These are phyloP conservation scores for Harrya chromipes DNA, from an alignment of 768 basidiomycete species.

Conservation along the genomic window DNA sequence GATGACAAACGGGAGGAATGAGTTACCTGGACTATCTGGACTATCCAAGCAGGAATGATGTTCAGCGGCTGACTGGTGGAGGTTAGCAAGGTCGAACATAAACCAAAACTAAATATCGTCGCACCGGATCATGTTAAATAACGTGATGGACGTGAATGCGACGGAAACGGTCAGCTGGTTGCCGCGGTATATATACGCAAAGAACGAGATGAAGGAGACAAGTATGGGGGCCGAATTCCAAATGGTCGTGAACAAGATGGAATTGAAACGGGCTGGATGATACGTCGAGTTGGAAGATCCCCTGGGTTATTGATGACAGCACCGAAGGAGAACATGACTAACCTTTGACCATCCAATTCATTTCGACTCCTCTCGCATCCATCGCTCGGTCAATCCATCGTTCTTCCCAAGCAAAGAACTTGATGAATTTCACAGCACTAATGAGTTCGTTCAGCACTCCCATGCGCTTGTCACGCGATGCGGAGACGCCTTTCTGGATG, in stretches of 20 bases:
- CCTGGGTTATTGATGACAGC: not conserved
- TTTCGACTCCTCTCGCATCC: slow-evolving; percentile 60
- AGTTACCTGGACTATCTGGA: slow-evolving; percentile 62
- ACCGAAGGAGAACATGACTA: slow-evolving; percentile 4
- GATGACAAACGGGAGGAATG: not conserved
- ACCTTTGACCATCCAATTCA: slow-evolving; percentile 78
- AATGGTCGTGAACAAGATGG: slow-evolving; percentile 63
- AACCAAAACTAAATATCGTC: not conserved
- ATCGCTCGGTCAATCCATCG: slow-evolving; percentile 41
- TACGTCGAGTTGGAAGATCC: not conserved
- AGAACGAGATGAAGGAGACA: slow-evolving; percentile 79
- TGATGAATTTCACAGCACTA: slow-evolving; percentile 39
- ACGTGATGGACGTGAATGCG: slow-evolving; percentile 85
- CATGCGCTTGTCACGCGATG: slow-evolving; percentile 43
- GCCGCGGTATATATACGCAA: slow-evolving; percentile 65
- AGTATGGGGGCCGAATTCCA: slow-evolving; percentile 78
- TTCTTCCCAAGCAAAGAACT: slow-evolving; percentile 42
- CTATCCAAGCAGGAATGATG: slow-evolving; percentile 75
- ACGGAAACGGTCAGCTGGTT: slow-evolving; percentile 72
- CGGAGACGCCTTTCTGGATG: slow-evolving; percentile 33
- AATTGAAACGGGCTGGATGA: slow-evolving; percentile 63
- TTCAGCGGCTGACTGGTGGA: slow-evolving; percentile 60
- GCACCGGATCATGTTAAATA: slow-evolving; percentile 83
- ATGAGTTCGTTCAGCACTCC: slow-evolving; percentile 45
- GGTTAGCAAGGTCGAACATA: not conserved